Conservation (phyloP, 2,329 filamentous ascomycete genomes). For the Decorospora gaudefroyi region DNA sequence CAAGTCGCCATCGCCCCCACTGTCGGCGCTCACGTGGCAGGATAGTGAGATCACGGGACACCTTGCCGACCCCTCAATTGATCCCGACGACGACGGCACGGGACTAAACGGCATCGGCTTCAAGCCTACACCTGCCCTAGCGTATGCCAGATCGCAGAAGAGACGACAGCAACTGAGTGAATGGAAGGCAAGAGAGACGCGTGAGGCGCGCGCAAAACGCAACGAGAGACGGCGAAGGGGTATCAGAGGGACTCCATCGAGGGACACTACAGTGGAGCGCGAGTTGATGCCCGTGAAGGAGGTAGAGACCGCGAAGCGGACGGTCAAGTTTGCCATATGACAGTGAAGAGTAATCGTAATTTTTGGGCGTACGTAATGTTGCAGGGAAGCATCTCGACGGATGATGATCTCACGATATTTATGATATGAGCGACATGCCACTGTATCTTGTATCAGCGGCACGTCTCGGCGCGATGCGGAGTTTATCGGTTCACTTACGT, state of each 20-base stretch:
- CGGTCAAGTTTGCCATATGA: slow-evolving; percentile 44
- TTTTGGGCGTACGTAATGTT: slow-evolving; percentile 1
- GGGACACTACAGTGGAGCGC: slow-evolving; percentile 38
- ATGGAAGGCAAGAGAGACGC: slow-evolving; percentile 63
- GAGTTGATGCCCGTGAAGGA: slow-evolving; percentile 25
- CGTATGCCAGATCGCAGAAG: slow-evolving; percentile 60
- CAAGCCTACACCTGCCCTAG: slow-evolving; percentile 63
- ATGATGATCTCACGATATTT: slow-evolving; percentile 29
- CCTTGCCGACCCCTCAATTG: slow-evolving; percentile 53
- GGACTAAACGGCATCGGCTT: slow-evolving; percentile 69
- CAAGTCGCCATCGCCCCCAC: slow-evolving; percentile 40
- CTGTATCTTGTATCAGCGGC: slow-evolving; percentile 10
- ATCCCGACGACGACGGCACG: slow-evolving; percentile 64
- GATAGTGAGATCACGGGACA: slow-evolving; percentile 67
- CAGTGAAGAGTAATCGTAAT: slow-evolving; percentile 24
- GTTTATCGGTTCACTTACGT: background rate
- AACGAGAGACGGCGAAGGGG: slow-evolving; percentile 55
- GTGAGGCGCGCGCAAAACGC: slow-evolving; percentile 62
- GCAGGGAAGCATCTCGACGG: slow-evolving; percentile 6
- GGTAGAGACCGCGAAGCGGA: slow-evolving; percentile 24
- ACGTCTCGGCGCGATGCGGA: slow-evolving; percentile 11
- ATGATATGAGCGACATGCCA: slow-evolving; percentile 9
- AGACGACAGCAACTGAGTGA: slow-evolving; percentile 63
- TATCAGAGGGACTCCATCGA: slow-evolving; percentile 31
- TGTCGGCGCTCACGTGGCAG: slow-evolving; percentile 57